Base-by-base conservation (phyloP, 805 yeast species). In the Saturnispora besseyi region DNA sequence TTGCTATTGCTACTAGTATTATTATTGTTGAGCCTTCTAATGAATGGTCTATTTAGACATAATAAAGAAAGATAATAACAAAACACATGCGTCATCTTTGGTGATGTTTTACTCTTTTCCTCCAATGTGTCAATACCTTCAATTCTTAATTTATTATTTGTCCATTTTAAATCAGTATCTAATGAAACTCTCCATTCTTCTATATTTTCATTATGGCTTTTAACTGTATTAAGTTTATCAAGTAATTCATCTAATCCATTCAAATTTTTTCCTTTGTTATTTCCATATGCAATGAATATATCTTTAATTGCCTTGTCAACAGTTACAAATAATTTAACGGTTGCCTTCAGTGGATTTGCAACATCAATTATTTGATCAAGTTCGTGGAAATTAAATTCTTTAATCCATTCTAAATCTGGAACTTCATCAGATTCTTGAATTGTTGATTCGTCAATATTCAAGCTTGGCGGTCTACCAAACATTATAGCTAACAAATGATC, bases 351-450 rank as follows among this genome's bases (percentile, higher is more conserved):
- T 0, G 79, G 78, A 49, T 65, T 68, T 4, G 75, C 68, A 33
- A 75, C 70, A 54, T 73, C 58, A 32, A 56, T 67, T 18, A 58
- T 54, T 42, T 57, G 60, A 34, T 50, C 55, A 41, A 51, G 48
- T 52, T 65, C 45, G 45, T 58, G 57, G 69, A 79, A 51, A 75
- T 69, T 60, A 71, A 49, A 81, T 32, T 79, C 83, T 51, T 76
- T 78, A n/a, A 81, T 79, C 71, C 83, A 77, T 44, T 74, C 78
- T 46, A 80, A 67, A 57, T 79, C 83, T 0, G 85, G 85, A 50
- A 80, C 66, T 51, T 74, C 79, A 49, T 73, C 76, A 15, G 81
- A 71, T 52, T 78, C 83, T 0, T 80, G 79, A 12, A 81, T 77
- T 0, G 84, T 74, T 0, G 85, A 78, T 54, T 81, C 81, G 41